Evolutionary conservation across 495 filamentous ascomycete genomes (phyloP).

Genomic region (Aspergillus haitiensis): DNA sequence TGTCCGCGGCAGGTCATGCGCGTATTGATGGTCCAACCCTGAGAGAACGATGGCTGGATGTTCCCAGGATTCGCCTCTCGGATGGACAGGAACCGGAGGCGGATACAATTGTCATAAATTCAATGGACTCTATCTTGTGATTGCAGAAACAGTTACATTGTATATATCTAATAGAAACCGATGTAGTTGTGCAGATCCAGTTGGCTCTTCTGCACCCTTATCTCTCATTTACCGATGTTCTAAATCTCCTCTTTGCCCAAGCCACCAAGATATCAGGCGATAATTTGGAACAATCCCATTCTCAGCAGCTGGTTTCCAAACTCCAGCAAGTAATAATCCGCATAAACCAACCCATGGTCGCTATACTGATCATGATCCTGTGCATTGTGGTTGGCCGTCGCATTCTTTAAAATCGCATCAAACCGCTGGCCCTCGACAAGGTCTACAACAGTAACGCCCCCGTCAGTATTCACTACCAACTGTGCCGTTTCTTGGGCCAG

Average conservation of each 20-base stretch:
- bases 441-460: background rate
- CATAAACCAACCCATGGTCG: constrained; percentile 48
- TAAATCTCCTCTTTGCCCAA: too few species aligned
- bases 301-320: constrained; percentile 38
- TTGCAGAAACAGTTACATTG: background rate
- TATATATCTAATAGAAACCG: background rate
- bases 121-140: background rate
- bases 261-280: too few species aligned
- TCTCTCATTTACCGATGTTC: too few species aligned
- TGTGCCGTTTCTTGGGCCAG: constrained; percentile 18
- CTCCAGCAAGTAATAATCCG: constrained; percentile 49
- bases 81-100: background rate
- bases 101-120: constrained; percentile 3
- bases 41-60: constrained; percentile 6
- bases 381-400: constrained; percentile 42
- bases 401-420: constrained; percentile 34
- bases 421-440: constrained; percentile 1
- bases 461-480: background rate
- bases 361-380: constrained; percentile 28
- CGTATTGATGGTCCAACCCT: background rate
- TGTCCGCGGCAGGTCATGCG: background rate
- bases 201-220: too few species aligned
- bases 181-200: too few species aligned
- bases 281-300: constrained; percentile 23
- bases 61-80: background rate